Evolutionary conservation across 345 rosid species (phyloP).

Genomic region (Cardamine resedifolia): DNA sequence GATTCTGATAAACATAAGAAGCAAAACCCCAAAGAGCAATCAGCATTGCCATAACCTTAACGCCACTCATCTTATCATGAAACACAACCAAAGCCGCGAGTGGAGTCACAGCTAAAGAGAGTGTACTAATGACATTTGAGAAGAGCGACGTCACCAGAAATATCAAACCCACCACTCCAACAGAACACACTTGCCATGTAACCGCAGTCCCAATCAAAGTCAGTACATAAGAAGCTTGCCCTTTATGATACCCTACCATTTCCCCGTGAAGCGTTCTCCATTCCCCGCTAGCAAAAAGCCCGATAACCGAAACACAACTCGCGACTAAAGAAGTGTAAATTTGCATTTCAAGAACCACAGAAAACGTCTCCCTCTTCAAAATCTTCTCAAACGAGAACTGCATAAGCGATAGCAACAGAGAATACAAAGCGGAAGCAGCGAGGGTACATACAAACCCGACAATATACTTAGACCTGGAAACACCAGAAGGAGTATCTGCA

Average conservation of each 20-base stretch:
- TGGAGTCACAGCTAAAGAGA: slow-evolving; percentile 39
- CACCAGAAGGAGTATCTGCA: slow-evolving; percentile 55
- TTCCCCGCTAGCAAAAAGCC: slow-evolving; percentile 52
- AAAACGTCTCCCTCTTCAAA: slow-evolving; percentile 36
- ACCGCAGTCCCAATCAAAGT: slow-evolving; percentile 43
- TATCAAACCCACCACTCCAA: slow-evolving; percentile 44
- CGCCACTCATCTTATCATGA: slow-evolving; percentile 40
- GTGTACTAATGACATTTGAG: slow-evolving; percentile 45
- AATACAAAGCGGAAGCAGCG: slow-evolving; percentile 73
- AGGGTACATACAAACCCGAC: slow-evolving; percentile 65
- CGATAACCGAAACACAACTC: slow-evolving; percentile 30
- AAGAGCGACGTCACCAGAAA: slow-evolving; percentile 45
- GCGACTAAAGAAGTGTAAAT: slow-evolving; percentile 51
- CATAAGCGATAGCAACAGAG: slow-evolving; percentile 80
- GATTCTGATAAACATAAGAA: slow-evolving; percentile 48
- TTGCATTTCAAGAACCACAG: slow-evolving; percentile 52
- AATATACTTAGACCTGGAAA: slow-evolving; percentile 38
- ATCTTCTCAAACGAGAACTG: slow-evolving; percentile 77
- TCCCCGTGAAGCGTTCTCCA: slow-evolving; percentile 38
- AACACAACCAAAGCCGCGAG: slow-evolving; percentile 38
- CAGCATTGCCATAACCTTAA: slow-evolving; percentile 43
- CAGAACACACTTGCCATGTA: slow-evolving; percentile 46
- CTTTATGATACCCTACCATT: slow-evolving; percentile 42
- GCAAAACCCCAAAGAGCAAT: slow-evolving; percentile 49
- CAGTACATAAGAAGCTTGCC: slow-evolving; percentile 38